Base-by-base conservation (phyloP, 2,329 filamentous ascomycete species). In the Botrytis cinerea region DNA sequence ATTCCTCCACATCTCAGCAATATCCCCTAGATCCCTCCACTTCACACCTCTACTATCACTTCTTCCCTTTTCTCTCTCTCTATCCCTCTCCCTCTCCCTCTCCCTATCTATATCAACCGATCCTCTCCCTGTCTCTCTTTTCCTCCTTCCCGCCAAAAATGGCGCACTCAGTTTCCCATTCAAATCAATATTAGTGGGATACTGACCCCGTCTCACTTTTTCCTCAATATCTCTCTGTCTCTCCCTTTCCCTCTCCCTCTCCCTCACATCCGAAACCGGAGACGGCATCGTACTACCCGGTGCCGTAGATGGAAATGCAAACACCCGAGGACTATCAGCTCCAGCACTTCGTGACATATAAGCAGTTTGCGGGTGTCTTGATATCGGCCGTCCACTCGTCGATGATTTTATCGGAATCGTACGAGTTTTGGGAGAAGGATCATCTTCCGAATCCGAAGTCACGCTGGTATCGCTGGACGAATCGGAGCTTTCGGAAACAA, bases 91-190 rank as follows among this genome's bases (percentile, higher is more conserved):
- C 10, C 71, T 71, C 59, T 54, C 73, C 35, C 73, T 70, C 43
- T 73, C 70, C 25, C 69, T 83, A 18, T 82, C 77, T 8, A 78
- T 62, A 43, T 80, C 48, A 45, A 79, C 80, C 1, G 78, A 78
- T 4, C 78, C 75, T 14, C 77, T 78, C 1, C 69, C 70, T 38
- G 38, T 66, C 28, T 74, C 74, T 45, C 73, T 73, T 12, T 72
- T 83, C 18, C 82, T 77, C 12, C 85, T 83, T 8, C 81, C 59
- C 3, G 76, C 57, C 46, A 80, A 45, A 40, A 81, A 81, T 0
- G 79, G 79, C 6, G 80, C 75, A 16, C 77, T 78, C 6, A 81
- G 72, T 66, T 80, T 80, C 5, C 79, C 78, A 9, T 74, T 75
- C n/a, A 78, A 51, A 63, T 80, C 78, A 48, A 80, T 77, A 1